These are phyloP conservation scores for Russula sp. DNA, from an alignment of 768 basidiomycete species.

Conservation along the genomic window DNA sequence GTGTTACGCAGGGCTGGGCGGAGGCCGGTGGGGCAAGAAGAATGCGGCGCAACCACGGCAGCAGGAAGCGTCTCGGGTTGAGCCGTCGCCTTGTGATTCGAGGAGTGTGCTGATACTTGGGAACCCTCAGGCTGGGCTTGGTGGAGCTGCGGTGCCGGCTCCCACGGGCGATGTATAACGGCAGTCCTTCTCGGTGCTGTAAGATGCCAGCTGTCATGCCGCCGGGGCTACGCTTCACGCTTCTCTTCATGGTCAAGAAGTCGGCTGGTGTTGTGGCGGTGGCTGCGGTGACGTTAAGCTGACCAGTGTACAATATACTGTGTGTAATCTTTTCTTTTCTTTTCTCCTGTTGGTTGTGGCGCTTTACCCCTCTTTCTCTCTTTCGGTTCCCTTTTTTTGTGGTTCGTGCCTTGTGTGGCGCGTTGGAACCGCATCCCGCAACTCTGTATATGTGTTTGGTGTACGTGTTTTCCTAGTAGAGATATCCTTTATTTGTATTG, in stretches of 20 bases:
- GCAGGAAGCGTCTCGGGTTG: background rate
- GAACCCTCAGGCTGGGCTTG: constrained; percentile 6
- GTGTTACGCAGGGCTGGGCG: constrained; percentile 16
- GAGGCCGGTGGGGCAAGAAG: constrained; percentile 11
- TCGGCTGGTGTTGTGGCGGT: background rate
- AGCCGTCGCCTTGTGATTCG: background rate
- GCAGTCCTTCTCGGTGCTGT: background rate
- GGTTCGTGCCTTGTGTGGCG: background rate
- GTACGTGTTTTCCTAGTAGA: constrained; percentile 1
- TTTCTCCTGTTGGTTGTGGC: background rate
- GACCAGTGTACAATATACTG: background rate
- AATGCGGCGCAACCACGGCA: background rate
- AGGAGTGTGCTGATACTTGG: constrained; percentile 8
- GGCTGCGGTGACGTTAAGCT: background rate
- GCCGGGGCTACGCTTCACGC: background rate
- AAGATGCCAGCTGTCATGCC: background rate
- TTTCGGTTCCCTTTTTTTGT: background rate
- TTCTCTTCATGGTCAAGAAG: background rate
- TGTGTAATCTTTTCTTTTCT: background rate
- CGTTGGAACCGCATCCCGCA: background rate
- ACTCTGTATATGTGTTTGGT: constrained; percentile 2
- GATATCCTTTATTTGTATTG: background rate
- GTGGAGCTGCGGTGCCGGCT: constrained; percentile 1
- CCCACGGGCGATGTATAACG: background rate
- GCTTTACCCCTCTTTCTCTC: background rate